Evolutionary conservation across 169 alveolate genomes (phyloP), one percentile per base, ranked within the genome.

Genomic region (Plasmodium chabaudi): DNA sequence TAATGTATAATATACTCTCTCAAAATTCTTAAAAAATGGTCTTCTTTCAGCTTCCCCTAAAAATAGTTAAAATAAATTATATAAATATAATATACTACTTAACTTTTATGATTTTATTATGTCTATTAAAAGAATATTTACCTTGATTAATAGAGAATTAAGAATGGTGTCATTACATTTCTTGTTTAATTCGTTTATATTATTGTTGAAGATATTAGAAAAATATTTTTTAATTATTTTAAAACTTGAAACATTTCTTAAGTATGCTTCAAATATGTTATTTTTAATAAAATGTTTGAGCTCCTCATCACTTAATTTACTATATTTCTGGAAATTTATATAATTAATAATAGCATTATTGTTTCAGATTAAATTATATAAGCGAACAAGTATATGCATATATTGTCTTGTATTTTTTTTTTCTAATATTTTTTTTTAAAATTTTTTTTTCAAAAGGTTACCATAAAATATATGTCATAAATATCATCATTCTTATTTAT

Each of bases 221-320:
- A 84, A 84, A 44, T 68, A 49, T 44, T 39, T 69, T 19, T 84
- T 47, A 13, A 84, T 71, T 12, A 56, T 57, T 68, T 84, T 84
- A 68, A 27, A 68, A 39, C 13, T 84, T 56, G 57, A 84, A 13
- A 69, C 9, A n/a, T 69, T 57, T 34, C 53, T 68, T 59, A 84
- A 63, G 5, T 27, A 84, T 15, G 10, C 69, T 12, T 84, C 86
- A 25, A 68, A 84, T 42, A 69, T 39, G 15, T 84, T 27, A 17
- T 51, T 46, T 6, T 46, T 68, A 49, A 84, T 46, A 34, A 68
- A 59, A 9, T 42, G 39, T 12, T 84, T 67, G n/a, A 55, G 91
- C 21, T 84, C 91, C 49, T 84, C 86, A 34, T 68, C 86, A 47
- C 86, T 84, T 51, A 84, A 19, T 46, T 84, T 46, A 21, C 60